Evolutionary conservation across 2,329 filamentous ascomycete genomes (phyloP), one percentile per base, ranked within the genome.

Genomic region (Paraphoma chrysanthemicola): DNA sequence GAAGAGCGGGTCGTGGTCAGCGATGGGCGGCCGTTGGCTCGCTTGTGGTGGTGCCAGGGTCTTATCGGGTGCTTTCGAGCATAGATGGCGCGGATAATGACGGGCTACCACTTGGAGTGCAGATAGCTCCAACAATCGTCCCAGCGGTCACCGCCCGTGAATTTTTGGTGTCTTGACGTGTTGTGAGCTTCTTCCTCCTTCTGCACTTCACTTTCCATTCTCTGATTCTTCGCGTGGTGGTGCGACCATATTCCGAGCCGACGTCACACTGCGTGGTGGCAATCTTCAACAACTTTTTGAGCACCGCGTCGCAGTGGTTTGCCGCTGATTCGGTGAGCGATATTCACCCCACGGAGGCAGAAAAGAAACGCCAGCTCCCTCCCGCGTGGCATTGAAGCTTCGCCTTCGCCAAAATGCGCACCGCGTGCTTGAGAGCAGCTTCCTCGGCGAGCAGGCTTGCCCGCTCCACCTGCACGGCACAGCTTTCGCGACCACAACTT

Each of bases 391-490:
- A 47, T 50, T 16, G 44, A 44, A 17, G 30, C 48, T 16, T 17
- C 29, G 31, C 49, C 14, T 47, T 54, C 49, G 50, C 57, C 59
- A 68, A 39, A 47, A 76, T 76, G 73, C 70, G 71, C 30, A 68
- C 68, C 42, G 60, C 67, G 49, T 71, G 68, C 57, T 64, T 76
- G 52, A 62, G 71, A 54, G 69, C 74, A 62, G 71, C 71, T 45
- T 65, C 64, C 59, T 63, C 69, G 50, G 68, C 68, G 49, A 62
- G 62, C 50, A 69, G 68, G 45, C 62, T 71, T 47, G 58, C 68
- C 42, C 64, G 64, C 51, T 64, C 62, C 18, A 56, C 66, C 9
- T 65, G 63, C 41, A 53, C 59, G 12, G 54, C 59, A 31, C 65
- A 65, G 49, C 55, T 69, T 8, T 64, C 65, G 48, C 69, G 64